Evolutionary conservation across 495 filamentous ascomycete genomes (phyloP).

Genomic region (Pyronema domesticum): DNA sequence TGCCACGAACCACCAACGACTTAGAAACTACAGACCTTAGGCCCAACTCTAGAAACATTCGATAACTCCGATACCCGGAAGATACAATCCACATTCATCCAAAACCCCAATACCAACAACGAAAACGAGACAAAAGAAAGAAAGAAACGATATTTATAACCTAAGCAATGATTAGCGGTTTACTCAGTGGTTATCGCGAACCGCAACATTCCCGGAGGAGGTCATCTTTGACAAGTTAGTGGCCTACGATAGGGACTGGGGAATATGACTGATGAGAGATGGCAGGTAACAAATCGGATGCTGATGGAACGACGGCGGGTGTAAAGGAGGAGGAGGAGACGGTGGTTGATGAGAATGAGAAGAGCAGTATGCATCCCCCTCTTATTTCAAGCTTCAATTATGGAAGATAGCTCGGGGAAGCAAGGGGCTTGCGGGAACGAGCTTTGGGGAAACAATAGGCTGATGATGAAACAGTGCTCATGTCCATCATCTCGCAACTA

Average conservation of each 20-base stretch:
- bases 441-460: constrained; percentile 1
- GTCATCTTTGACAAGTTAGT: constrained; percentile 12
- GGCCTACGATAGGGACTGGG: constrained; percentile 2
- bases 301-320: constrained; percentile 4
- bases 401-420: not conserved
- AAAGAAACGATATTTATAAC: no score
- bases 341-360: constrained; percentile 24
- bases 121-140: no score
- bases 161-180: not conserved
- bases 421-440: not conserved
- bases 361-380: constrained; percentile 17
- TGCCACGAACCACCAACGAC: no score
- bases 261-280: not conserved
- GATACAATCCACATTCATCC: no score
- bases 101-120: no score
- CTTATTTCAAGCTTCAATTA: not conserved
- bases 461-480: constrained; percentile 17
- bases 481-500: constrained; percentile 76
- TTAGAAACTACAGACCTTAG: no score
- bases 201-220: constrained; percentile 19
- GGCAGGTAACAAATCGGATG: constrained; percentile 15
- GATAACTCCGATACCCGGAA: no score
- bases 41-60: no score
- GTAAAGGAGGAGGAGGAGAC: constrained; percentile 20
- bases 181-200: not conserved